Evolutionary conservation across 2,329 filamentous ascomycete species (phyloP), one percentile per base, ranked within the genome.

Genomic region (Lachnellula occidentalis): DNA sequence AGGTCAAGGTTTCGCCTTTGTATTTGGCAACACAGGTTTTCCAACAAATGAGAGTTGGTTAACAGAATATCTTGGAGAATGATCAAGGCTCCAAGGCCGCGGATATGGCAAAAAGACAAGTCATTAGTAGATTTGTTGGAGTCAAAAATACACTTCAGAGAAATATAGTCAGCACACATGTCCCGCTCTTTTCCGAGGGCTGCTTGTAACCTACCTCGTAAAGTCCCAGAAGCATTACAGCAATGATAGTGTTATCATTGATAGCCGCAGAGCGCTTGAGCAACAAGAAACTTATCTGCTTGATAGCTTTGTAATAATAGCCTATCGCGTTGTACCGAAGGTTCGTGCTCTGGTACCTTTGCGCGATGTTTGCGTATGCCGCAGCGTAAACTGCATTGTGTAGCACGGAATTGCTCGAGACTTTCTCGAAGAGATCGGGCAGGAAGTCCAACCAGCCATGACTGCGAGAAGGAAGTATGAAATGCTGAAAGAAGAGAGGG

Each of bases 1-100:
- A 52, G 24, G 42, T 58, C 53, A 5, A 58, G 27, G 24, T 53
- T 58, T 17, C 37, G 46, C 2, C 45, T n/a, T 41, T 55, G 52
- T 43, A 51, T 55, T 47, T 58, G 56, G 45, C 56, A 55, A 22
- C 56, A 55, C 12, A 53, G 45, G 8, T 45, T 54, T 21, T 53
- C 39, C 15, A 58, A 22, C 21, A 58, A n/a, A 22, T 24, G 34
- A 5, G 47, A 48, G 15, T 53, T 47, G n/a, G 34, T 17, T 8
- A 46, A 50, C 9, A 41, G 27, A 15, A 12, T 24, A 4, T 50
- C 50, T n/a, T 53, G 47, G 14, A 55, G 34, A 27, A 46, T 34
- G 34, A 51, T 47, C 14, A 56, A 19, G 11, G 45, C 37, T 14
- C 39, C 34, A 37, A 56, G 45, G 14, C 50, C 54, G 22, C 42